phyloP scores from a whole-genome alignment of 2,329 filamentous ascomycete genomes.

The Paracorniculantispora psalliotae region DNA sequence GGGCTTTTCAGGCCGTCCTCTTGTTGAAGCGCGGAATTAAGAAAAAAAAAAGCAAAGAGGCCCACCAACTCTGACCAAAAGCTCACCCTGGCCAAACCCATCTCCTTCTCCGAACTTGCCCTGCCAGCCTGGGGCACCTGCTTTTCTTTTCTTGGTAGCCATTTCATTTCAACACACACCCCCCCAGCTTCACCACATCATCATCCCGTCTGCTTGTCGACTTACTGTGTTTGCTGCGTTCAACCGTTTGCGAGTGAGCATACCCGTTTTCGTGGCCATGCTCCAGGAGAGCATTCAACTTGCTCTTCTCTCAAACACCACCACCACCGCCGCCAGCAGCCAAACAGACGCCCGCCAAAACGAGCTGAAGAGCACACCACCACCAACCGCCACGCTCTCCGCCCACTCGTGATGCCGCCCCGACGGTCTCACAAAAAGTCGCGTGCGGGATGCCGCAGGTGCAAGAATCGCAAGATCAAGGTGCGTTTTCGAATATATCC shows the following conservation, averaged over 20 bases:
- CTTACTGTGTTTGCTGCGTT: not conserved
- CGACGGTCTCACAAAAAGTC: slow-evolving; percentile 67
- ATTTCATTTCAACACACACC: not conserved
- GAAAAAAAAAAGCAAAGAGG: not conserved
- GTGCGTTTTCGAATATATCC: too few species aligned
- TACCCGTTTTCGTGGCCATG: slow-evolving; percentile 3
- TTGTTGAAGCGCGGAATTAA: too few species aligned
- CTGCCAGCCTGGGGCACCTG: not conserved
- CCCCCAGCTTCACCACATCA: too few species aligned
- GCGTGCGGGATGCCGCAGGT: slow-evolving; percentile 59
- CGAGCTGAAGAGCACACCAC: too few species aligned
- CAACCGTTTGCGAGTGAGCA: not conserved
- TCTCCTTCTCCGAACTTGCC: not conserved
- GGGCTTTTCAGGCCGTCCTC: too few species aligned
- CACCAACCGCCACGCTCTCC: not conserved
- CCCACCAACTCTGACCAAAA: slow-evolving; percentile 1
- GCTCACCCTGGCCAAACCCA: not conserved
- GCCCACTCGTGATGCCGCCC: slow-evolving; percentile 48
- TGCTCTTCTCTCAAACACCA: slow-evolving; percentile 4
- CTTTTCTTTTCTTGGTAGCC: not conserved
- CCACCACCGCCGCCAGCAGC: not conserved
- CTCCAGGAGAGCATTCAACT: slow-evolving; percentile 9
- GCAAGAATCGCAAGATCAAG: slow-evolving; percentile 67
- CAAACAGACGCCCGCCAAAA: not conserved
- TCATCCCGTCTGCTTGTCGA: too few species aligned